Conservation (phyloP, 2,329 filamentous ascomycete species). For the Coccinonectria pachysandricola region DNA sequence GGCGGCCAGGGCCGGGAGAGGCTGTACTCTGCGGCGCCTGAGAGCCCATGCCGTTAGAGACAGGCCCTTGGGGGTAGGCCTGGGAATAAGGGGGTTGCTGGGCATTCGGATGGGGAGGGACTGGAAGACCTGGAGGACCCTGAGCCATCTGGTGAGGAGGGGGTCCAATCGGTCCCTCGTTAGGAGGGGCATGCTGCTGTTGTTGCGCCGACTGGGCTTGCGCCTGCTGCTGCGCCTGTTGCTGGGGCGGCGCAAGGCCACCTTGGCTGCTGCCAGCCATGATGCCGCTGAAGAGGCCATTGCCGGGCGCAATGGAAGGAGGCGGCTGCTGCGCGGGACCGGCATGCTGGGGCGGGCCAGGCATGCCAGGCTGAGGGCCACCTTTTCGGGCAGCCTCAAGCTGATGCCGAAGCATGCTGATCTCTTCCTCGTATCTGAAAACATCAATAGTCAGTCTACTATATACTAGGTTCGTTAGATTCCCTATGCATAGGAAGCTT, state of each 20-base stretch:
- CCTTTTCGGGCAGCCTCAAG: constrained; percentile 65
- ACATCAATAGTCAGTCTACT: constrained; percentile 3
- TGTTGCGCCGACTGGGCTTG: constrained; percentile 44
- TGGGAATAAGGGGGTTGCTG: constrained; percentile 65
- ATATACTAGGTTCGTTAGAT: not conserved
- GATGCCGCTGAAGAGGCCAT: constrained; percentile 88
- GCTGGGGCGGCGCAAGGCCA: constrained; percentile 70
- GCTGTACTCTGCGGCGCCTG: constrained; percentile 77
- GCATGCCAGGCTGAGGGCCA: constrained; percentile 46
- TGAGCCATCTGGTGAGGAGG: constrained; percentile 53
- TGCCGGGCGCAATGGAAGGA: constrained; percentile 82
- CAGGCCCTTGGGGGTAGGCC: constrained; percentile 49
- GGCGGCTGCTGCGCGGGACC: constrained; percentile 76
- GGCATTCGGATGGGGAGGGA: constrained; percentile 48
- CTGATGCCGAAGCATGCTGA: constrained; percentile 75
- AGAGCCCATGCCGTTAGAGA: constrained; percentile 62
- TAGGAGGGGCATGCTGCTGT: constrained; percentile 44
- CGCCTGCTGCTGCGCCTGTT: constrained; percentile 58
- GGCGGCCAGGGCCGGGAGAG: constrained; percentile 75
- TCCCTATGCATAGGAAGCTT: constrained; percentile 30
- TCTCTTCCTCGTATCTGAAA: constrained; percentile 83
- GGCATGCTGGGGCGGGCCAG: constrained; percentile 61
- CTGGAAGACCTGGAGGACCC: constrained; percentile 58
- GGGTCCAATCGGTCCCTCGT: constrained; percentile 51
- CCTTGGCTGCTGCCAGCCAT: constrained; percentile 84